Conservation (phyloP, 345 rosid species). For the Eucalyptus shirleyi region DNA sequence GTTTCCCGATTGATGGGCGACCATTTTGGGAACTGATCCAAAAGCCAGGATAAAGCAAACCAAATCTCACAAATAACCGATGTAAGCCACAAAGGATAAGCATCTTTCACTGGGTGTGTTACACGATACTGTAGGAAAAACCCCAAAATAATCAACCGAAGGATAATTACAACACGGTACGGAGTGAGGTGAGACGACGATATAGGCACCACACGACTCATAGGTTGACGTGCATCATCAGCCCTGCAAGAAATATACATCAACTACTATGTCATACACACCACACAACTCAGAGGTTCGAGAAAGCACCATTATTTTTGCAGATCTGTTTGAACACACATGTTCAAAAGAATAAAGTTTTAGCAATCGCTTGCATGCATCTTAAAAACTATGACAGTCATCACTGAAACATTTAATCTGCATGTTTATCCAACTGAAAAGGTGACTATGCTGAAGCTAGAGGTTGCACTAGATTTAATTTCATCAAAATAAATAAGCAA, state of each 20-base stretch:
- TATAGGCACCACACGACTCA: constrained; percentile 85
- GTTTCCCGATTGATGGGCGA: constrained; percentile 96
- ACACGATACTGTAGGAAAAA: constrained; percentile 91
- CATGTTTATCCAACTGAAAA: background rate
- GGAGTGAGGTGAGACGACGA: constrained; percentile 78
- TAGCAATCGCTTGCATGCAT: background rate
- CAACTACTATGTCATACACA: constrained; percentile 37
- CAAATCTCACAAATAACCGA: constrained; percentile 99
- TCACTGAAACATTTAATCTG: background rate
- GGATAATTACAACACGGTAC: constrained; percentile 74
- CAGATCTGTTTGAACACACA: background rate
- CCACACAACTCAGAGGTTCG: constrained; percentile 63
- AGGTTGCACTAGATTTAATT: background rate
- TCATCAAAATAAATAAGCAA: background rate
- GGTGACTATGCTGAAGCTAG: background rate
- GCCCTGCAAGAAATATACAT: constrained; percentile 44
- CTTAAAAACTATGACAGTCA: background rate
- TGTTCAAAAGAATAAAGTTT: background rate
- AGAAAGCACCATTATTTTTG: background rate
- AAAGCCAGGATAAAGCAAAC: constrained; percentile 99
- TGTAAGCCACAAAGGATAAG: constrained; percentile 88
- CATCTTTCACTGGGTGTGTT: constrained; percentile 95
- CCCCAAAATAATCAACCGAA: constrained; percentile 95
- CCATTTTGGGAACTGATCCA: constrained; percentile 99
- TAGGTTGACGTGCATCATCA: constrained; percentile 87